These are phyloP conservation scores for Yarrowia bubula DNA, from an alignment of 805 yeast genomes.

Conservation along the genomic window DNA sequence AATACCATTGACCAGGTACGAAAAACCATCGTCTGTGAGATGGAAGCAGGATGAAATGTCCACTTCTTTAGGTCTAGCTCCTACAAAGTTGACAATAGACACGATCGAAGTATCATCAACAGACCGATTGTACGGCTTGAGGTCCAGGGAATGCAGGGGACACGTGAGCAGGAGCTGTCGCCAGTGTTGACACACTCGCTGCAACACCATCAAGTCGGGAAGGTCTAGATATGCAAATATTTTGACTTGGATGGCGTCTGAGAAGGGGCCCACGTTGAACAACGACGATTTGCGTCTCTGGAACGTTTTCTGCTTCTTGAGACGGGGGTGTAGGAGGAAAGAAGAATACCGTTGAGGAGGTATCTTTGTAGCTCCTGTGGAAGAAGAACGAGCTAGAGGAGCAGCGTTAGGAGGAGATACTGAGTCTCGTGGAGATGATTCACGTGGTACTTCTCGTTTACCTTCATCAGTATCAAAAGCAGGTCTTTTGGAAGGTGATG, in stretches of 20 bases:
- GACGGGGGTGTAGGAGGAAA: slow-evolving; percentile 27
- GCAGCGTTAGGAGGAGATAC: not conserved
- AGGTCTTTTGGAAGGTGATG: slow-evolving; percentile 14
- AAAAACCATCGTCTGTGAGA: slow-evolving; percentile 71
- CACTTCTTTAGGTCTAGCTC: slow-evolving; percentile 59
- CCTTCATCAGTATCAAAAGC: not conserved
- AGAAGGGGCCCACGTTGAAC: slow-evolving; percentile 55
- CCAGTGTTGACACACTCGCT: slow-evolving; percentile 65
- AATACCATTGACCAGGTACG: slow-evolving; percentile 65
- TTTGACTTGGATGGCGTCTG: slow-evolving; percentile 56
- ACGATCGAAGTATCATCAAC: slow-evolving; percentile 58
- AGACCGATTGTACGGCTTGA: slow-evolving; percentile 60
- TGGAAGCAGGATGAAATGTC: slow-evolving; percentile 74
- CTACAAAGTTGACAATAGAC: slow-evolving; percentile 65
- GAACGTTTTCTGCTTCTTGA: slow-evolving; percentile 22
- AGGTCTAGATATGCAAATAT: slow-evolving; percentile 55
- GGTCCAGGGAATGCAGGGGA: slow-evolving; percentile 56
- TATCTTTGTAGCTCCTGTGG: not conserved
- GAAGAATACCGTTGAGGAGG: slow-evolving; percentile 10
- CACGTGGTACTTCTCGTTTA: not conserved
- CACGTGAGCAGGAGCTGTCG: slow-evolving; percentile 60
- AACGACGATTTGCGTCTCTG: slow-evolving; percentile 55
- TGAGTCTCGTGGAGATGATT: not conserved
- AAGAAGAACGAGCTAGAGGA: not conserved
- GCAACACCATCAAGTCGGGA: slow-evolving; percentile 58